phyloP scores from a whole-genome alignment of 2,329 filamentous ascomycete species.

The Eutypa lata region DNA sequence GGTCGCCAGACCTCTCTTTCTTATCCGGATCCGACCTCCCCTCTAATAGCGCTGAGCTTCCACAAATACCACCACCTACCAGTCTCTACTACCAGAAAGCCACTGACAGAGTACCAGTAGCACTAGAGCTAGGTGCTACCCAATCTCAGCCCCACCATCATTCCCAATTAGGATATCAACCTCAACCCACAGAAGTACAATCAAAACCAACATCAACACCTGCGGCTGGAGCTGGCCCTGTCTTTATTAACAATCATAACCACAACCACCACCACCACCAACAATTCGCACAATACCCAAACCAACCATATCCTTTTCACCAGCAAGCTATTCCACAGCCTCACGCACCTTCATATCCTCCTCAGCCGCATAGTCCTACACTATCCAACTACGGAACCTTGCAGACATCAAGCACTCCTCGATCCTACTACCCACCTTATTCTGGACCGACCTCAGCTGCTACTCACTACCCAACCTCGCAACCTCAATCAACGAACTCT shows the following conservation, averaged over 20 bases:
- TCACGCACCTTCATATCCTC: slow-evolving; percentile 14
- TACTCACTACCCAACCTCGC: slow-evolving; percentile 11
- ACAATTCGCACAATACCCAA: slow-evolving; percentile 9
- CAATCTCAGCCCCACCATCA: slow-evolving; percentile 19
- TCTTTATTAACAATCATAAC: slow-evolving; percentile 18
- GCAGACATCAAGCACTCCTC: slow-evolving; percentile 10
- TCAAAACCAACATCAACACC: background rate
- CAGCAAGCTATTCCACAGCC: slow-evolving; percentile 19
- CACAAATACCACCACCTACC: slow-evolving; percentile 17
- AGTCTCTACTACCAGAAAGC: slow-evolving; percentile 26
- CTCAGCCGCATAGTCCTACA: slow-evolving; percentile 4
- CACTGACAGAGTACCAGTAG: background rate
- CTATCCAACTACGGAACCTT: background rate
- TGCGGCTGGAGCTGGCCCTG: background rate
- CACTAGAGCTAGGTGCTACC: slow-evolving; percentile 10
- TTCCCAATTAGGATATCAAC: slow-evolving; percentile 21
- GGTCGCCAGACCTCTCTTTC: slow-evolving; percentile 57
- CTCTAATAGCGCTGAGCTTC: slow-evolving; percentile 23
- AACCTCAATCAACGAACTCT: slow-evolving; percentile 5
- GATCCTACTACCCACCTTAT: slow-evolving; percentile 21
- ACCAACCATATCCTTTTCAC: slow-evolving; percentile 14
- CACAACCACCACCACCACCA: slow-evolving; percentile 13
- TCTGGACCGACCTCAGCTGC: slow-evolving; percentile 17
- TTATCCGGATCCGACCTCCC: slow-evolving; percentile 37
- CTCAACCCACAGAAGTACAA: background rate